Conservation (phyloP, 2,329 filamentous ascomycete genomes). For the Lasiodiplodia sp. region DNA sequence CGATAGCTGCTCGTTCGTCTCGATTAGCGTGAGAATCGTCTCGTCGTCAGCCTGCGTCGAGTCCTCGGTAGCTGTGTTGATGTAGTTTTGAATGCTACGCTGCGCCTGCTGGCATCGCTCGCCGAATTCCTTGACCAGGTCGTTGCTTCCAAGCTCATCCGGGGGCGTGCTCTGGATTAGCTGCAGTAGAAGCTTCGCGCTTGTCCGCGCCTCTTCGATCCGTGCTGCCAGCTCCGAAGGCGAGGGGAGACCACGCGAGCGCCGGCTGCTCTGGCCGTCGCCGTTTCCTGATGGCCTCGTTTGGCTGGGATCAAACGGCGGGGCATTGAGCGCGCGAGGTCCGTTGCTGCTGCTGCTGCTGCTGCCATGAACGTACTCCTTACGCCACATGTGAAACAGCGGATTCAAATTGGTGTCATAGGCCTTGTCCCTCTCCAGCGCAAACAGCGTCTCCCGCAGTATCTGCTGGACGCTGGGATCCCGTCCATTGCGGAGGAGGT, state of each 20-base stretch:
- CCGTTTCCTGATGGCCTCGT: not conserved
- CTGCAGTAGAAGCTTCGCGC: slow-evolving; percentile 89
- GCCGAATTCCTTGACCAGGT: slow-evolving; percentile 91
- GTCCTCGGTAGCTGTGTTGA: slow-evolving; percentile 65
- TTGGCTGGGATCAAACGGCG: slow-evolving; percentile 44
- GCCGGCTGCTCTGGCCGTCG: not conserved
- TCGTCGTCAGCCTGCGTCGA: slow-evolving; percentile 87
- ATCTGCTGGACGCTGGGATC: slow-evolving; percentile 85
- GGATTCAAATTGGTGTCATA: slow-evolving; percentile 75
- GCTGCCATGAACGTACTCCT: slow-evolving; percentile 42
- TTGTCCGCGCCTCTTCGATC: slow-evolving; percentile 88
- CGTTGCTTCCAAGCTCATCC: slow-evolving; percentile 77
- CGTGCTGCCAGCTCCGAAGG: slow-evolving; percentile 80
- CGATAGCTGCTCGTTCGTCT: slow-evolving; percentile 90
- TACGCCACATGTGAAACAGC: slow-evolving; percentile 87
- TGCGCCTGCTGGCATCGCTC: slow-evolving; percentile 84
- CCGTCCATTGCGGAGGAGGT: slow-evolving; percentile 72
- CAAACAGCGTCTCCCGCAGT: slow-evolving; percentile 83
- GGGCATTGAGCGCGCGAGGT: slow-evolving; percentile 53
- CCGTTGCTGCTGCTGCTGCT: slow-evolving; percentile 37
- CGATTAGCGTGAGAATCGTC: slow-evolving; percentile 90
- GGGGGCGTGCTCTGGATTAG: slow-evolving; percentile 85
- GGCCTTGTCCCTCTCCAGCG: slow-evolving; percentile 74
- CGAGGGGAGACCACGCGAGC: slow-evolving; percentile 59
- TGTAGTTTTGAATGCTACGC: slow-evolving; percentile 84